A percentile compares a stretch with the other conserved stretches of the same genome.
Evolutionary conservation across 192 early-diverging fungal species (phyloP).

Genomic region (Linnemannia schmuckeri): DNA sequence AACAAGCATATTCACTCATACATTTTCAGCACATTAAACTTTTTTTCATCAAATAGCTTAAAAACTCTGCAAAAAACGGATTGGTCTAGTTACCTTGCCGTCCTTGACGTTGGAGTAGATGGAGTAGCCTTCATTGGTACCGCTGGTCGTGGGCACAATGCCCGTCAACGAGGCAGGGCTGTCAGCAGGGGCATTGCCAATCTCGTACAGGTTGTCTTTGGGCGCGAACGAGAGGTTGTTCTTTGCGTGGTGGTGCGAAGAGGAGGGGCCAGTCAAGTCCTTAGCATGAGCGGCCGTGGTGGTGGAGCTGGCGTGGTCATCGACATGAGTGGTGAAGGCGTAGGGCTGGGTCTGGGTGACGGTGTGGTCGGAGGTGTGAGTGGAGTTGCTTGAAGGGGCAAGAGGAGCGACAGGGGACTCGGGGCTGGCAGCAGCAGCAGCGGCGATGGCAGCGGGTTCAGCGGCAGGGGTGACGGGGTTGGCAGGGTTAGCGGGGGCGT

Average conservation of each 20-base stretch:
- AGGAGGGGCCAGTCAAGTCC: not conserved
- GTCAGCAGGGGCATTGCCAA: not conserved
- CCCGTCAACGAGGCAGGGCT: not conserved
- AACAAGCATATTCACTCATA: not conserved
- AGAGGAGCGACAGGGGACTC: not conserved
- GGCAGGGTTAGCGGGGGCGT: not conserved
- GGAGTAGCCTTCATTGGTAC: slow-evolving; percentile 39
- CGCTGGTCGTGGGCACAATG: not conserved
- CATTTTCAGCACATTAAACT: not conserved
- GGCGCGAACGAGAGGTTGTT: not conserved
- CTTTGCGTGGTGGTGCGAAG: not conserved
- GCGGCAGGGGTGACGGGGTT: too few species aligned
- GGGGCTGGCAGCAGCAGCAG: not conserved
- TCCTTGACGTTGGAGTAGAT: slow-evolving; percentile 55
- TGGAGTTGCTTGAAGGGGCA: not conserved
- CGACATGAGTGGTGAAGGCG: not conserved
- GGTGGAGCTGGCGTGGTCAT: not conserved
- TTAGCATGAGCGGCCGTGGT: not conserved
- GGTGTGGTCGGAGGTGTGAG: not conserved
- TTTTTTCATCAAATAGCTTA: not conserved
- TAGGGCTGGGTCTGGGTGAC: not conserved
- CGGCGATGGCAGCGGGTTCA: too few species aligned
- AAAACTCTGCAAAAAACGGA: not conserved
- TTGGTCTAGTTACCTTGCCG: slow-evolving; percentile 25
- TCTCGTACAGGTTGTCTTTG: not conserved